Evolutionary conservation across 129 eudicot species (phyloP).

Genomic region (Helianthus tuberosus): DNA sequence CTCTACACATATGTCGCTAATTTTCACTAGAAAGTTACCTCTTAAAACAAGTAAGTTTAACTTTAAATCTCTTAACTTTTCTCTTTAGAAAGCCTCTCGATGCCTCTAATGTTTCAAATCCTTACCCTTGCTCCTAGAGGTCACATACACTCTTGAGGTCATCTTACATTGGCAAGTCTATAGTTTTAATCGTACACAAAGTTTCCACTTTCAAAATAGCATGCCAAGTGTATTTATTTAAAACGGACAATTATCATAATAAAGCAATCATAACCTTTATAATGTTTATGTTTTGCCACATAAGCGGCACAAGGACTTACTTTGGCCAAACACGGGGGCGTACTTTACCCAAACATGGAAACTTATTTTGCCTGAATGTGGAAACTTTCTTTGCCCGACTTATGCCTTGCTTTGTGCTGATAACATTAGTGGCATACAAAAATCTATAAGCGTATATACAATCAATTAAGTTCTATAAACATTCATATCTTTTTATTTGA

Average conservation of each 20-base stretch:
- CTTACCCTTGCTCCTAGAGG: background rate
- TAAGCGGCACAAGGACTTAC: background rate
- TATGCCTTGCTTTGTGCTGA: background rate
- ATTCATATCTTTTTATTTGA: background rate
- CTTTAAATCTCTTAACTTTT: background rate
- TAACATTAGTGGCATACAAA: background rate
- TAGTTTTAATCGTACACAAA: background rate
- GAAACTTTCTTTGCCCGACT: background rate
- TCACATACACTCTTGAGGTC: background rate
- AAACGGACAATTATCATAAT: background rate
- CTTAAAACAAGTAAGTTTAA: background rate
- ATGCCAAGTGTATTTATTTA: background rate
- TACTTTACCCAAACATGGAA: background rate
- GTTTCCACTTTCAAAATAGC: constrained; percentile 3
- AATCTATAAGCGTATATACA: background rate
- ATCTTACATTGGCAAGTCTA: background rate
- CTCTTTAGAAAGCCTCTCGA: background rate
- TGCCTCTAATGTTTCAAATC: background rate
- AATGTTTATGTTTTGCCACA: background rate
- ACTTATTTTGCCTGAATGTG: background rate
- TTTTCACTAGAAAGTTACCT: background rate
- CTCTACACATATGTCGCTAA: background rate
- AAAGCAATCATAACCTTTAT: background rate
- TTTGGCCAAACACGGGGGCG: background rate
- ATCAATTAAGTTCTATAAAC: background rate